Evolutionary conservation across 352 stramenopile species (phyloP), one percentile per base, ranked within the genome.

Genomic region (Pythium dissimile): DNA sequence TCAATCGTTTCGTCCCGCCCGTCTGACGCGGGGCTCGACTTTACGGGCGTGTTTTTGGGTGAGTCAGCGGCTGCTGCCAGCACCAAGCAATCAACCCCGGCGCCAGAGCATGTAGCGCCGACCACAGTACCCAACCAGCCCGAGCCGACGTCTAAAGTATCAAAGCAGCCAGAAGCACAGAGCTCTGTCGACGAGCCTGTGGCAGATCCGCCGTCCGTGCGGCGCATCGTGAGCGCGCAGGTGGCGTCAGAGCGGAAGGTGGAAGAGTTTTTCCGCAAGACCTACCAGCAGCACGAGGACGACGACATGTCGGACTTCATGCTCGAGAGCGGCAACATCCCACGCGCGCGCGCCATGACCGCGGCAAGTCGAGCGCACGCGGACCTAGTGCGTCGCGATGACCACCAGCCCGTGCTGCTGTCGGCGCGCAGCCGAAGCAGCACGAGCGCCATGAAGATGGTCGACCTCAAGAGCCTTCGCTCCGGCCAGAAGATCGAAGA

Each of bases 21-120:
- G 15, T 74, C 63, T 12, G 73, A 69, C n/a, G 67, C 69, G 24
- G 56, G 46, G 9, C 55, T 85, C 0, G 75, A 85, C 43, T 85
- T 83, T 45, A 85, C 75, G 2, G 75, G 75, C 0, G 72, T 85
- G 0, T 85, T 75, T 26, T 53, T 74, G 11, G 73, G 69, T 0
- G 77, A 74, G 0, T 49, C 18, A 1, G 7, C 9, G 18, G 21
- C n/a, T 9, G 11, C 16, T 26, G 12, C 10, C n/a, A n/a, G 18
- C n/a, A 11, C 18, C 39, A 42, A 12, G 11, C 15, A 41, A 21
- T n/a, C n/a, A n/a, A n/a, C n/a, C 10, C 30, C 21, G 37, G 15
- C 7, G 37, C 39, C 18, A 43, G 35, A 13, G 2, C 15, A 43
- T 10, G 18, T 18, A 3, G 39, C 18, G 9, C 39, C 39, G 10